Base-by-base conservation (phyloP, 208 protist species). In the Strigomonas culicis region DNA sequence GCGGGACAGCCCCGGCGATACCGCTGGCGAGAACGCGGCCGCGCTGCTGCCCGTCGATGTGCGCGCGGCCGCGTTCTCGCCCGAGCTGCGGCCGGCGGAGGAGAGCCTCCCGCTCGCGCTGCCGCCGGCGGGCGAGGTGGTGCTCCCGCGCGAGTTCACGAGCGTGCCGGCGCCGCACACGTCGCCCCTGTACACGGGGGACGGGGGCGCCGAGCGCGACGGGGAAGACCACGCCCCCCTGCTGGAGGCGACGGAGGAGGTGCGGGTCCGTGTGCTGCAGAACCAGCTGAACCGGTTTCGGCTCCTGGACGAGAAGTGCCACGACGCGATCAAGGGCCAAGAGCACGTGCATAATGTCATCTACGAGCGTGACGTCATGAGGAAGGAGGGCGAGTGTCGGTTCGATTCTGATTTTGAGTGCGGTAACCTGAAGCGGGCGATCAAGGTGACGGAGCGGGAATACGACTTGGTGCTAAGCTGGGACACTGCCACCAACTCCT, bases 321-420 rank as follows among this genome's bases (percentile, higher is more conserved):
- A 81, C 46, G 80, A 89, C 50, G 46, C 60, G 30, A 70, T 73
- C 0, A 68, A 78, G 10, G 65, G 80, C 28, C 36, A 25, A 44
- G 49, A 59, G 44, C 68, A 72, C 52, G 19, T 15, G 15, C 36
- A 75, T 59, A 71, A 69, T n/a, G 59, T 75, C 4, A 66, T 75
- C 4, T 72, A 50, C 51, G 66, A 79, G 53, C 64, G 68, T n/a
- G 13, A 11, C 1, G 55, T 10, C 41, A 25, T 22, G 19, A 1
- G 25, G 4, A 56, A 19, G 24, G 47, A 39, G 10, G 27, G 31
- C 7, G 44, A 66, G 51, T 43, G 0, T 4, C 27, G 56, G 15
- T 99, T 99, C 68, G 75, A 81, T 22, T 93, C 94, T 7, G 68
- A 95, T 59, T 99, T 98, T 70, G 97, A 98, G 74, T 79, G 76